Base-by-base conservation (phyloP, 2,329 filamentous ascomycete genomes). In the Botrytis elliptica region DNA sequence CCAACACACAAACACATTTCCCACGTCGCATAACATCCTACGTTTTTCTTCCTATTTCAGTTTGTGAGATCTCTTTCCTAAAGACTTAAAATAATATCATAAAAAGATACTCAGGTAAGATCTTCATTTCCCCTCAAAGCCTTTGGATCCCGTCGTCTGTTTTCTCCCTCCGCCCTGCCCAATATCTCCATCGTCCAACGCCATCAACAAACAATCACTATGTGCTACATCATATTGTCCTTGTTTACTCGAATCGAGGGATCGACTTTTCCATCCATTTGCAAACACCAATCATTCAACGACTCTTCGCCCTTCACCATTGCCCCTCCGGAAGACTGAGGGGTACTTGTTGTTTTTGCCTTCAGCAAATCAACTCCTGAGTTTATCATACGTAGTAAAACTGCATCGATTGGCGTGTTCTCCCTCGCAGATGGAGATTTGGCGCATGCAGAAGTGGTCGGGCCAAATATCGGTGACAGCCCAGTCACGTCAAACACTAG, bases 251-350 rank as follows among this genome's bases (percentile, higher is more conserved):
- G 70, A 42, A 25, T 65, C 60, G 14, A 63, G 20, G 44, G 18
- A 5, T 65, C 9, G 42, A 33, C 33, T 33, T 42, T 40, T 38
- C 38, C n/a, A 63, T 18, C n/a, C 18, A 18, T 33, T 44, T 49
- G 44, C 44, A 65, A 36, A n/a, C 36, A 42, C 40, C 70, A 49
- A 65, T 33, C 46, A 66, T 55, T 12, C 42, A 55, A 57, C 63
- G 36, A 75, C 69, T 65, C 68, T 72, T 72, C 75, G 75, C 10
- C 46, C 18, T 40, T 67, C 14, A 38, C 75, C 72, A 75, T 72
- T 77, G 74, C 78, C 78, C 77, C 78, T 79, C 78, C 66, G 64
- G 46, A 10, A n/a, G 29, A 74, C 67, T 75, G 79, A 80, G 79
- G 79, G 79, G 79, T 75, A 80, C 60, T 74, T 65, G 42, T 25